phyloP scores from a whole-genome alignment of 768 basidiomycete genomes.

The Lactarius hatsudake region DNA sequence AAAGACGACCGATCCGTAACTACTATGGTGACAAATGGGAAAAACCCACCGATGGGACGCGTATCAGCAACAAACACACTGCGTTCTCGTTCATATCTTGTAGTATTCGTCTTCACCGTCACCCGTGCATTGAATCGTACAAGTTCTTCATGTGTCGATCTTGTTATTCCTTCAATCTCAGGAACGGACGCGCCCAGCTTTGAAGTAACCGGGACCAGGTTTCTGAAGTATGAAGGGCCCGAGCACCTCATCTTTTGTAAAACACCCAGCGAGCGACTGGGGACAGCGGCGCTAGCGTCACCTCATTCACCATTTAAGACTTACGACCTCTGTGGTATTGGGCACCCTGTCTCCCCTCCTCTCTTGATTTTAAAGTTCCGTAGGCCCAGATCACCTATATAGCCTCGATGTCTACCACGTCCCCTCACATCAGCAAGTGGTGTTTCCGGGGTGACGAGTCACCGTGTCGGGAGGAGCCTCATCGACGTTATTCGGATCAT shows the following conservation, averaged over 20 bases:
- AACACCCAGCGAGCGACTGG: no score
- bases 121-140: background rate
- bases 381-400: background rate
- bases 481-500: background rate
- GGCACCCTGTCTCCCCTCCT: background rate
- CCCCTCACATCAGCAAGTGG: background rate
- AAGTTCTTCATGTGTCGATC: background rate
- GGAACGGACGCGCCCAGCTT: background rate
- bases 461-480: background rate
- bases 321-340: background rate
- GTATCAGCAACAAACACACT: no score
- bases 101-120: background rate
- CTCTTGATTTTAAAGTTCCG: background rate
- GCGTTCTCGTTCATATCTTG: no score
- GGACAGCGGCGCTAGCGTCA: no score
- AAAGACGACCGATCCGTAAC: no score
- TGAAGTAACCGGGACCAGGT: no score
- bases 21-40: no score
- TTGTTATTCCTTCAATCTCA: background rate
- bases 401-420: background rate
- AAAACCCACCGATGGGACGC: no score
- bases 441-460: background rate
- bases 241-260: no score
- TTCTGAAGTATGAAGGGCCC: no score
- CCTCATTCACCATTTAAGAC: background rate